Percentiles rank a stretch among this genome's conserved stretches.
Evolutionary conservation across 352 stramenopile genomes (phyloP).

Genomic region (Pythium scleroteichum): DNA sequence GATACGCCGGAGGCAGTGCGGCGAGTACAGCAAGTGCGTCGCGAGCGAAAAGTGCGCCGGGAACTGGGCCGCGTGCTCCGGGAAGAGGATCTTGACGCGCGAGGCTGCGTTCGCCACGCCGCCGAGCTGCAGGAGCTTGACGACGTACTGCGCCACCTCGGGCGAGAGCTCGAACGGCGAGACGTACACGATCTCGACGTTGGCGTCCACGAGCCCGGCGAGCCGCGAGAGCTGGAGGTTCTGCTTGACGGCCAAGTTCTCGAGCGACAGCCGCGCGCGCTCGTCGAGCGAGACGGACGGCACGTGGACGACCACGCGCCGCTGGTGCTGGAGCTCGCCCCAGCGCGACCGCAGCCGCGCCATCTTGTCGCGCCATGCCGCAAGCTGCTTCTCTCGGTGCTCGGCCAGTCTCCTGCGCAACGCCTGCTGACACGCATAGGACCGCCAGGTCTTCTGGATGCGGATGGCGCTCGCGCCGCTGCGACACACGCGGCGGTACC

Average conservation of each 20-base stretch:
- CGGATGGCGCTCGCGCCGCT: slow-evolving; percentile 43
- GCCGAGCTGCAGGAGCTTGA: slow-evolving; percentile 84
- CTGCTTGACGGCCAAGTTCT: slow-evolving; percentile 73
- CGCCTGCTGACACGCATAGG: slow-evolving; percentile 43
- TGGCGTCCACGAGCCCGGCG: slow-evolving; percentile 61
- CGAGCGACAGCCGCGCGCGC: slow-evolving; percentile 52
- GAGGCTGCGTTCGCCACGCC: slow-evolving; percentile 53
- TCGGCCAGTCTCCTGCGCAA: slow-evolving; percentile 42
- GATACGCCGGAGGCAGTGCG: slow-evolving; percentile 74
- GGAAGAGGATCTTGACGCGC: slow-evolving; percentile 82
- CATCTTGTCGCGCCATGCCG: slow-evolving; percentile 54
- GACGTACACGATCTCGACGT: slow-evolving; percentile 90
- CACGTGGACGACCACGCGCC: slow-evolving; percentile 79
- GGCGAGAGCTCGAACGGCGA: slow-evolving; percentile 74
- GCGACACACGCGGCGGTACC: slow-evolving; percentile 44
- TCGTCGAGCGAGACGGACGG: slow-evolving; percentile 81
- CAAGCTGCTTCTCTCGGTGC: slow-evolving; percentile 38
- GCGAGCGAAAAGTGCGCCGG: slow-evolving; percentile 82
- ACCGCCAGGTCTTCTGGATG: slow-evolving; percentile 68
- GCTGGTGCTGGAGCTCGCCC: slow-evolving; percentile 43
- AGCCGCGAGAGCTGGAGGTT: slow-evolving; percentile 85
- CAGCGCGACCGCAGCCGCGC: slow-evolving; percentile 48
- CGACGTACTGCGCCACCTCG: slow-evolving; percentile 79
- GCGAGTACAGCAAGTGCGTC: slow-evolving; percentile 83
- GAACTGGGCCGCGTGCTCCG: slow-evolving; percentile 81